phyloP scores from a whole-genome alignment of 179 eudicot genomes.

The Dionaea muscipula region DNA sequence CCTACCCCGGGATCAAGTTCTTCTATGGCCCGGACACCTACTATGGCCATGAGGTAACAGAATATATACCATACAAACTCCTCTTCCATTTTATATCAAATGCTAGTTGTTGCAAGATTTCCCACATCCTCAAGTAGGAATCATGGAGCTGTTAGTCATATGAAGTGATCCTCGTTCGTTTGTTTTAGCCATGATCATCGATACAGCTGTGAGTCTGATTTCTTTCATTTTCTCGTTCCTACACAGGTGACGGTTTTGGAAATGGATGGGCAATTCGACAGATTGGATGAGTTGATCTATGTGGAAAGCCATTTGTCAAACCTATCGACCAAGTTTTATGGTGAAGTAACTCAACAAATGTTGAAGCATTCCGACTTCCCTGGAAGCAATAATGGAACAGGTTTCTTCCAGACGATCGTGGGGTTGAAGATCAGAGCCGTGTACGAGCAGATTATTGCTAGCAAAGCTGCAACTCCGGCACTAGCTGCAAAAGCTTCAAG shows the following conservation, averaged over 20 bases:
- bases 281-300: conserved; percentile 86
- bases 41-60: conserved; percentile 65
- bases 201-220: too few relatives aligned
- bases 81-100: neutral
- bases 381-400: conserved; percentile 97
- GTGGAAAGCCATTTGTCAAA: conserved; percentile 92
- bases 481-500: conserved; percentile 54
- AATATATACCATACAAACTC: neutral
- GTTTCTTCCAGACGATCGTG: conserved; percentile 85
- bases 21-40: conserved; percentile 82
- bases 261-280: conserved; percentile 96
- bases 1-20: conserved; percentile 96
- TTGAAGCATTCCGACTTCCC: conserved; percentile 92
- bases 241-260: conserved; percentile 78
- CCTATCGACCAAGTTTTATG: conserved; percentile 84
- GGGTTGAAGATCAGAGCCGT: conserved; percentile 94
- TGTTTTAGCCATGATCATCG: too few relatives aligned
- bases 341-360: conserved; percentile 98
- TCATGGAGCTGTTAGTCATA: too few relatives aligned
- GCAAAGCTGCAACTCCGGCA: conserved; percentile 38
- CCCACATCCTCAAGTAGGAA: neutral
- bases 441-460: conserved; percentile 67
- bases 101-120: neutral
- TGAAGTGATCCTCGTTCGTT: neutral
- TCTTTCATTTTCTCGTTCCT: neutral